These are phyloP conservation scores for Coniochaeta sp. DNA, from an alignment of 2,329 filamentous ascomycete species.

Conservation along the genomic window DNA sequence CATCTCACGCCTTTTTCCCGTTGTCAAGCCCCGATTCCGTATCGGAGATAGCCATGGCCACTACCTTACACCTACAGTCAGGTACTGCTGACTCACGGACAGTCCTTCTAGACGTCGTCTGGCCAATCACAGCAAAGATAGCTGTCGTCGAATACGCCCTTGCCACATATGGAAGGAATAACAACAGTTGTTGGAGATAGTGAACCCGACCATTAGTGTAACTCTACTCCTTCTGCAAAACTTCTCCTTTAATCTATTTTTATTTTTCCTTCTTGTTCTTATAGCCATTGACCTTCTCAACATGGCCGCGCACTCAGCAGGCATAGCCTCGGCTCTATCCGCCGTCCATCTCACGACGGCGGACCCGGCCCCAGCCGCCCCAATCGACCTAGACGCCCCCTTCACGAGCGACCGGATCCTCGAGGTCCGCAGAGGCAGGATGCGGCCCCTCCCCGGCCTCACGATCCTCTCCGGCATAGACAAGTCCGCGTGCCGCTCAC, in stretches of 20 bases:
- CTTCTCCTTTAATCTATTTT: neutral
- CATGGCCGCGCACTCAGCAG: neutral
- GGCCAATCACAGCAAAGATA: too few species aligned
- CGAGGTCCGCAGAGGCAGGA: constrained; percentile 49
- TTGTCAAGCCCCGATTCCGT: too few species aligned
- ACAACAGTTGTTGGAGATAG: neutral
- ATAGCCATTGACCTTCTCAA: neutral
- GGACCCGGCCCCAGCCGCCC: too few species aligned
- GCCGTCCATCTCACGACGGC: neutral
- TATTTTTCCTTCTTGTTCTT: neutral
- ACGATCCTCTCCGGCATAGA: constrained; percentile 49
- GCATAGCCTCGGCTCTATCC: too few species aligned
- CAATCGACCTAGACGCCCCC: constrained; percentile 27
- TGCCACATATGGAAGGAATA: too few species aligned
- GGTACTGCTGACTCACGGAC: too few species aligned
- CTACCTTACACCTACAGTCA: too few species aligned
- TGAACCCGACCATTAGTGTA: neutral
- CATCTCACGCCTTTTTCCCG: neutral
- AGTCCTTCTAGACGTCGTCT: too few species aligned
- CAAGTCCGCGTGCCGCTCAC: constrained; percentile 36
- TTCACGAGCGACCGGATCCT: constrained; percentile 42
- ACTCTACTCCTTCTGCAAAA: neutral
- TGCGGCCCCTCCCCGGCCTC: constrained; percentile 46
- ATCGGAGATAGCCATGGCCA: too few species aligned
- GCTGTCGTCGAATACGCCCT: too few species aligned